Base-by-base conservation (phyloP, 2,329 filamentous ascomycete genomes). In the Cryphonectria japonica region DNA sequence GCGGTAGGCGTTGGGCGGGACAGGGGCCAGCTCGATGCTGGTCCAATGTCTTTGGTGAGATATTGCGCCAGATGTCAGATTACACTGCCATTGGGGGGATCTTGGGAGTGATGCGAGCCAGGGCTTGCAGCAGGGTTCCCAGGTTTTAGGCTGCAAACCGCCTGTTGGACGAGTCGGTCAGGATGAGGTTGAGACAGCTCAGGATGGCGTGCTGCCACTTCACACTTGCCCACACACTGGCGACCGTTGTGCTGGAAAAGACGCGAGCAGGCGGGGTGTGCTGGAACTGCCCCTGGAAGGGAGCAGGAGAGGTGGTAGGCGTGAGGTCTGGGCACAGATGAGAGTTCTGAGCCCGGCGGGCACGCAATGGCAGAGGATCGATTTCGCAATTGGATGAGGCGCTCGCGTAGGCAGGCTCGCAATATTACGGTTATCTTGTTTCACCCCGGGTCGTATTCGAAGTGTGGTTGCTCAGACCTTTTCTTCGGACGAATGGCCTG, bases 381-480 rank as follows among this genome's bases (percentile, higher is more conserved):
- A 72, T 71, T 70, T 65, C 71, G 71, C 70, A 72, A 72, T 72
- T 66, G 50, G 43, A 37, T 7, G 70, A 67, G 50, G 70, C 66
- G 57, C 46, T 57, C 37, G 57, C 39, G 41, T 66, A 61, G 65
- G 22, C 16, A n/a, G 37, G 9, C 43, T 66, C 50, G 65, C 50
- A 29, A 67, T 43, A 39, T 39, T 29, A 22, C 16, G 32, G 46
- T 39, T n/a, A 9, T 66, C 50, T 39, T 57, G 57, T 43, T 63
- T 63, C 61, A 43, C 34, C 61, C 61, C 19, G 61, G 37, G 37
- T 7, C n/a, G 37, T 41, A 9, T 11, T 41, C 61, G 61, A 26
- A 13, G 16, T 37, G 22, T 43, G 61, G 41, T 65, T 14, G 61
- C n/a, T 43, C 16, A 34, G 46, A 37, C 19, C 9, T 59, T 43